Evolutionary conservation across 441 rosid species (phyloP), one percentile per base, ranked within the genome.

Genomic region (Syzygium malaccense): DNA sequence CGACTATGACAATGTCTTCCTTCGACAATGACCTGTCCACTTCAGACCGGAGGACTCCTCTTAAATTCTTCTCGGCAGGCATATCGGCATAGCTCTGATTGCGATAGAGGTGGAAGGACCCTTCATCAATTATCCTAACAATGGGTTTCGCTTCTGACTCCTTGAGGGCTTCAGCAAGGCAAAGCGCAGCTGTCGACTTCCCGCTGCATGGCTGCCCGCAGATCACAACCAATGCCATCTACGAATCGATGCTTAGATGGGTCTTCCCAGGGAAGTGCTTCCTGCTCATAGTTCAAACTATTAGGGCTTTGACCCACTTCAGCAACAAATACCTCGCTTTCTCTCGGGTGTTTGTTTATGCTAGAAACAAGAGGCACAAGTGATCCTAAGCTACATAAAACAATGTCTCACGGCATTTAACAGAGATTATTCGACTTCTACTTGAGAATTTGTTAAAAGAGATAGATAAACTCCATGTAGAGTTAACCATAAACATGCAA

Each of bases 151-250:
- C 92, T 79, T 95, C 97, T 0, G 96, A 94, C 87, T 95, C 98
- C 91, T 91, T 94, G 64, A 98, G 92, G 66, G 95, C 90, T 91
- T 95, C 97, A 7, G 93, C 93, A 45, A 98, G 92, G 89, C 95
- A 93, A 53, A 89, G 78, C 10, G 96, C 96, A 56, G 96, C 97
- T 3, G 88, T 92, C 4, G 99, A 98, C 90, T 98, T 98, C 80
- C 99, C 99, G 71, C 99, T 96, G 90, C 99, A 95, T 28, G 98
- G 99, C 90, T 98, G 98, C 88, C 99, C 99, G 87, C 98, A 97
- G 80, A 96, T 94, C 89, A 98, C 98, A 92, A 97, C 97, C 92
- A 98, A 92, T 23, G 99, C 99, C 99, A 95, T 95, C 85, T 53
- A 13, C 32, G 17, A 55, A 32, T 17, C 7, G n/a, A 53, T 55